phyloP scores from a whole-genome alignment of 2,329 filamentous ascomycete genomes.

The Torrubiella hemipterigena region DNA sequence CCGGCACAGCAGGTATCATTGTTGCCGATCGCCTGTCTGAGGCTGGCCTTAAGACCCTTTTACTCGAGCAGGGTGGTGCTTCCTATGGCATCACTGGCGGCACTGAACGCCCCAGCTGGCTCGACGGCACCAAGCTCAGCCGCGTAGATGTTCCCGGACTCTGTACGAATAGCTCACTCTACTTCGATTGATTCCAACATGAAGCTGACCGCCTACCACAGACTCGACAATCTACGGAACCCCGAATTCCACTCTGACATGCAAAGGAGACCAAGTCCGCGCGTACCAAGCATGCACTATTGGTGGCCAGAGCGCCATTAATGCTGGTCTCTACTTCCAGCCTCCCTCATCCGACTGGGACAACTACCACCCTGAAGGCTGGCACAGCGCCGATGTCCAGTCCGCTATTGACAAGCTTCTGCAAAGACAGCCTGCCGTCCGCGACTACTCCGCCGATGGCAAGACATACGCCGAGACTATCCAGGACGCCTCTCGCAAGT shows the following conservation, averaged over 20 bases:
- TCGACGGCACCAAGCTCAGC: constrained; percentile 31
- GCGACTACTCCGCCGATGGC: constrained; percentile 29
- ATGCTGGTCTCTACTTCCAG: constrained; percentile 40
- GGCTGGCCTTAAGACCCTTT: constrained; percentile 36
- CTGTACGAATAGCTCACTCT: constrained; percentile 17
- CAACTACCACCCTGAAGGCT: constrained; percentile 32
- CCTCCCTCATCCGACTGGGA: constrained; percentile 41
- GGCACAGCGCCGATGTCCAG: constrained; percentile 37
- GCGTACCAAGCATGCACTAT: constrained; percentile 37
- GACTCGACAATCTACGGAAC: constrained; percentile 36
- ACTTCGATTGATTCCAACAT: neutral
- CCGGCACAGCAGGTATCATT: constrained; percentile 40
- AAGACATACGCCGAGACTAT: constrained; percentile 34
- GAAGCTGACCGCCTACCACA: constrained; percentile 5
- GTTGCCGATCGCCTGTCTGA: constrained; percentile 38
- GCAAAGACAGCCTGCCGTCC: constrained; percentile 28
- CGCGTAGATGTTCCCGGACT: constrained; percentile 41
- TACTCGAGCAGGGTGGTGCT: constrained; percentile 37
- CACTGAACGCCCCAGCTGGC: constrained; percentile 33
- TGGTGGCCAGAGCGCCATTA: constrained; percentile 40
- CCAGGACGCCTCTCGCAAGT: constrained; percentile 31
- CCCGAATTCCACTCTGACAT: constrained; percentile 24
- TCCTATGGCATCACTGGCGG: constrained; percentile 37
- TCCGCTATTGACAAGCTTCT: constrained; percentile 32
- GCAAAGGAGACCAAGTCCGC: constrained; percentile 22